Percentiles rank a stretch among this genome's conserved stretches.
Evolutionary conservation across 768 basidiomycete genomes (phyloP).

Genomic region (Leucosporidium creatinivorum): DNA sequence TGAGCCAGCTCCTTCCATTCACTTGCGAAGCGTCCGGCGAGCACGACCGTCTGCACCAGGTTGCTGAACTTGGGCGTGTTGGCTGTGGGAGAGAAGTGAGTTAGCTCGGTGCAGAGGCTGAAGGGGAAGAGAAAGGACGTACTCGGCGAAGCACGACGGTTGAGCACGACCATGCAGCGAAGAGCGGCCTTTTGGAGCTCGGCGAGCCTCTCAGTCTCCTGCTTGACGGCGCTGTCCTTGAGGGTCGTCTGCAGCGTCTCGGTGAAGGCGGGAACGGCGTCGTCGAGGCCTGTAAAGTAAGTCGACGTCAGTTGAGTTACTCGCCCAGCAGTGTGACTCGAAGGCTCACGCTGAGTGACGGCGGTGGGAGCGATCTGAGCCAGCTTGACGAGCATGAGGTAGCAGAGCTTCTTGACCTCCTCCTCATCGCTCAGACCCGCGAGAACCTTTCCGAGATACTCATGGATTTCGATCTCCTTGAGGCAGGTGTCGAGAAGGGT

Average conservation of each 20-base stretch:
- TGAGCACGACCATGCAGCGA: constrained; percentile 76
- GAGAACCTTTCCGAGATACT: constrained; percentile 73
- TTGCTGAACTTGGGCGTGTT: constrained; percentile 14
- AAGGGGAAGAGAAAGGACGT: background rate
- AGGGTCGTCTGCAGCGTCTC: constrained; percentile 84
- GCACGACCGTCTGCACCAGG: constrained; percentile 8
- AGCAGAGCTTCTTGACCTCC: constrained; percentile 93
- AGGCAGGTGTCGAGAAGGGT: constrained; percentile 90
- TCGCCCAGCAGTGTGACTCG: background rate
- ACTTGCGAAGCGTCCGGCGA: constrained; percentile 8
- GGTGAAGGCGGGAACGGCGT: constrained; percentile 72
- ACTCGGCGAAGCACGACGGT: constrained; percentile 51
- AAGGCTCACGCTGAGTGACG: constrained; percentile 56
- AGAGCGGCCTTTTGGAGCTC: constrained; percentile 87
- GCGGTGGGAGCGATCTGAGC: constrained; percentile 77
- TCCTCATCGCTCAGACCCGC: constrained; percentile 81
- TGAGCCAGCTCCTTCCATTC: background rate
- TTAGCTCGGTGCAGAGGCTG: no score
- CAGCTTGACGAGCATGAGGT: constrained; percentile 89
- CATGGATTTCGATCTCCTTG: constrained; percentile 73
- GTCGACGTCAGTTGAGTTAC: background rate
- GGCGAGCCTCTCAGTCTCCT: constrained; percentile 75
- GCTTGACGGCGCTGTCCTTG: constrained; percentile 87
- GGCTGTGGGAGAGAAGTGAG: background rate
- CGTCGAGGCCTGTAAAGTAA: constrained; percentile 52